Percentiles rank a stretch among this genome's conserved stretches.
Conservation (phyloP, 2,329 filamentous ascomycete genomes). For the Pochonia chlamydosporia region DNA sequence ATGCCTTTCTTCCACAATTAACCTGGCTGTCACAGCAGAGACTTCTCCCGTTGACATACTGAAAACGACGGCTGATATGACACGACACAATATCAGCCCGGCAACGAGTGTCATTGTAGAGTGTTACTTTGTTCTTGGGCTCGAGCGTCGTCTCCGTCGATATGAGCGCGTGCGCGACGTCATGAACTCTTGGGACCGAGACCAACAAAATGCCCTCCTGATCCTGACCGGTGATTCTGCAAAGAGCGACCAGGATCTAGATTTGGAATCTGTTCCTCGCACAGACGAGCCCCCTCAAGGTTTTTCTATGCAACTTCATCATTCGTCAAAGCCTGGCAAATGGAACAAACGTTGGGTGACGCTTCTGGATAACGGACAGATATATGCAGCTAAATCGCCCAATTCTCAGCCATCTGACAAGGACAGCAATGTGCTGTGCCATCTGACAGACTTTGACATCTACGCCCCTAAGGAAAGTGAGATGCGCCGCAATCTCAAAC, state of each 20-base stretch:
- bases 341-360: slow-evolving; percentile 85
- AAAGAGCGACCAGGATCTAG: slow-evolving; percentile 55
- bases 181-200: slow-evolving; percentile 87
- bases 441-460: slow-evolving; percentile 88
- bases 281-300: slow-evolving; percentile 55
- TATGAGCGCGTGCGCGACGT: slow-evolving; percentile 85
- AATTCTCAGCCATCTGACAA: slow-evolving; percentile 56
- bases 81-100: slow-evolving; percentile 59
- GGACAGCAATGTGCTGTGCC: slow-evolving; percentile 66
- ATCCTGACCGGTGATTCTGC: slow-evolving; percentile 55
- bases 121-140: slow-evolving; percentile 65
- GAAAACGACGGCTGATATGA: slow-evolving; percentile 55
- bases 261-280: slow-evolving; percentile 56
- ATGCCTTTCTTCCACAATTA: slow-evolving; percentile 63
- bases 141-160: slow-evolving; percentile 75
- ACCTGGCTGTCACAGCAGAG: slow-evolving; percentile 65
- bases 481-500: slow-evolving; percentile 64
- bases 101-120: slow-evolving; percentile 69
- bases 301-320: slow-evolving; percentile 66
- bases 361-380: slow-evolving; percentile 67
- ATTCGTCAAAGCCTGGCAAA: slow-evolving; percentile 75
- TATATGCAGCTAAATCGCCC: slow-evolving; percentile 63
- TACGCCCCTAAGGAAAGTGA: slow-evolving; percentile 70
- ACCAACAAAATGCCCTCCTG: slow-evolving; percentile 68
- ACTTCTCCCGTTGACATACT: slow-evolving; percentile 74